Base-by-base conservation (phyloP, 2,329 filamentous ascomycete genomes). In the Pseudogymnoascus sp. region DNA sequence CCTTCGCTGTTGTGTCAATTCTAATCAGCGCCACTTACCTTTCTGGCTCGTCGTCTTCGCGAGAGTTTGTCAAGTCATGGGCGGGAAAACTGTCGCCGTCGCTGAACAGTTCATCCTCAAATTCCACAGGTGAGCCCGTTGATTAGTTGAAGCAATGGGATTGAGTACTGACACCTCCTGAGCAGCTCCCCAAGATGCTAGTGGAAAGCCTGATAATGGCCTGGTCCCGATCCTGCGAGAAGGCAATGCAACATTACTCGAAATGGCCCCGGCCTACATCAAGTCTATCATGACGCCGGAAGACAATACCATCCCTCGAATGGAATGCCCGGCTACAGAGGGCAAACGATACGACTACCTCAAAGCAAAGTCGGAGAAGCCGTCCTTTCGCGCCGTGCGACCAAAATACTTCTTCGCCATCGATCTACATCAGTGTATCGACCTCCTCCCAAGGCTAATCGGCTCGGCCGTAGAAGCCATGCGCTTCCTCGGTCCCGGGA, bases 351-450 rank as follows among this genome's bases (percentile, higher is more conserved):
- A 61, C 61, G 28, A 40, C 61, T 61, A 61, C 16, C 33, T 61
- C n/a, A 52, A 55, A 14, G 9, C 23, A 6, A 45, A 33, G 11
- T 12, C 1, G n/a, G 35, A 38, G n/a, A 0, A 23, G 18, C 21
- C 2, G 0, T 31, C 12, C 58, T 38, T 38, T 3, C 35, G 38
- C 18, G 12, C 49, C n/a, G 28, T 35, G 0, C 28, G 49, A 55
- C 60, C 60, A 0, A 61, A 61, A 61, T 82, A 79, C 67, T 80
- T 80, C 69, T 82, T 85, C 63, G 81, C 81, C 0, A 72, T 85
- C 31, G 75, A 84, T 65, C 68, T 84, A 12, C 74, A 79, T 23
- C 69, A 83, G 60, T 74, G 75, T 59, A 67, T 75, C 3, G 41
- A 70, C 0, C 67, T 84, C 1, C 76, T 84, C 4, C 78, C 81